Percentiles rank a stretch among this genome's conserved stretches.
Conservation (phyloP, 768 basidiomycete genomes). For the Piloderma croceum region DNA sequence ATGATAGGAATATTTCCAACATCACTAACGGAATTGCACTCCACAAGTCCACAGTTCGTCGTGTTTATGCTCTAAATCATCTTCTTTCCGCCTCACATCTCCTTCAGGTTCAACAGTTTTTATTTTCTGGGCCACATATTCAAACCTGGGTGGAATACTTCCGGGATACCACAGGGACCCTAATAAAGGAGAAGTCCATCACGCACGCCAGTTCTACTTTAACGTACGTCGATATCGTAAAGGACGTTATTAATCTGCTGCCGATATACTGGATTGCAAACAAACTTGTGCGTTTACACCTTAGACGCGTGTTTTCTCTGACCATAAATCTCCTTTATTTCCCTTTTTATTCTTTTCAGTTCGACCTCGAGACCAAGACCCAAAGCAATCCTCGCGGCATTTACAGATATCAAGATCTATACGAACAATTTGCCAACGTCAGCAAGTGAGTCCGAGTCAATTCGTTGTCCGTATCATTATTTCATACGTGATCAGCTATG, state of each 20-base stretch:
- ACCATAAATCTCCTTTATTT: background rate
- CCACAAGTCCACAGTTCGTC: too few relatives aligned
- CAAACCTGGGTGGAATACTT: constrained; percentile 18
- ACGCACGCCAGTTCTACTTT: constrained; percentile 20
- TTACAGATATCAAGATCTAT: constrained; percentile 37
- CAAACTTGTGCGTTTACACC: constrained; percentile 41
- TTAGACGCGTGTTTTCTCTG: background rate
- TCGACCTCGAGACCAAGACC: constrained; percentile 34
- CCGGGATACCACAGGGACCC: constrained; percentile 22
- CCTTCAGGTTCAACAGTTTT: too few relatives aligned
- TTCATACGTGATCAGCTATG: constrained; percentile 23
- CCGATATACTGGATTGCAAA: constrained; percentile 59
- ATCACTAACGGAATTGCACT: too few relatives aligned
- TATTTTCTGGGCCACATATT: constrained; percentile 1
- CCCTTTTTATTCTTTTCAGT: constrained; percentile 31
- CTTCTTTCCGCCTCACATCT: too few relatives aligned
- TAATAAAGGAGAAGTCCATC: constrained; percentile 34
- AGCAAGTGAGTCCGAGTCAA: constrained; percentile 22
- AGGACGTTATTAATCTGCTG: constrained; percentile 59
- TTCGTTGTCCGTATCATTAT: background rate
- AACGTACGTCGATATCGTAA: constrained; percentile 52
- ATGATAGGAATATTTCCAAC: too few relatives aligned
- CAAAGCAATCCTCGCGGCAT: constrained; percentile 34
- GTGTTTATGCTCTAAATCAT: too few relatives aligned
- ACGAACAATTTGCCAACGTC: constrained; percentile 45